Evolutionary conservation across 2,329 filamentous ascomycete species (phyloP).

Genomic region (Westerdykella ornata): DNA sequence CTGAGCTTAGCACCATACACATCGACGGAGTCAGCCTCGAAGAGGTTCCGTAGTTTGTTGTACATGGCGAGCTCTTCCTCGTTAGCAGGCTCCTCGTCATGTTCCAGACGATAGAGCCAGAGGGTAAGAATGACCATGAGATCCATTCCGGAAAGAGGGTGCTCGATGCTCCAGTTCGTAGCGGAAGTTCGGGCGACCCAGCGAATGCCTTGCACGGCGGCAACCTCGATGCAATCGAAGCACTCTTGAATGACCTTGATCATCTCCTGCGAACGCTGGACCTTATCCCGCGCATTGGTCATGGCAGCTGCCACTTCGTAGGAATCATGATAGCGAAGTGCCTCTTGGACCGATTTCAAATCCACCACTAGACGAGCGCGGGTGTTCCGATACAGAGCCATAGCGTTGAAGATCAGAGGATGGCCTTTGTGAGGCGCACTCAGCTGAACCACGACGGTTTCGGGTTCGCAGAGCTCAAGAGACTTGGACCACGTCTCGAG

Average conservation of each 20-base stretch:
- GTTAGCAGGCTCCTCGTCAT: slow-evolving; percentile 86
- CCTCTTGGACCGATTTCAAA: slow-evolving; percentile 91
- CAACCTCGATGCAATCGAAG: slow-evolving; percentile 95
- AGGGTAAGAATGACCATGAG: slow-evolving; percentile 95
- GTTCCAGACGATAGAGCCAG: slow-evolving; percentile 98
- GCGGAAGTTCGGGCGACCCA: slow-evolving; percentile 98
- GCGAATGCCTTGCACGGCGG: slow-evolving; percentile 85
- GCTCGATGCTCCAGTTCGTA: slow-evolving; percentile 98
- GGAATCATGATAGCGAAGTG: slow-evolving; percentile 90
- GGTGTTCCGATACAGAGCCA: slow-evolving; percentile 93
- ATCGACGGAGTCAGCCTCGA: slow-evolving; percentile 84
- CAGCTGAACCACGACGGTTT: slow-evolving; percentile 78
- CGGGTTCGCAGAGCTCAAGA: slow-evolving; percentile 84
- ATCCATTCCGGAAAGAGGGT: slow-evolving; percentile 92
- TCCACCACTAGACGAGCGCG: slow-evolving; percentile 89
- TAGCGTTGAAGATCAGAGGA: slow-evolving; percentile 94
- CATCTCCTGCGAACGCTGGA: slow-evolving; percentile 94
- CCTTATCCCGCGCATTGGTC: slow-evolving; percentile 87
- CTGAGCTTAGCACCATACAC: slow-evolving; percentile 77
- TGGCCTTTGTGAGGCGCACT: slow-evolving; percentile 94
- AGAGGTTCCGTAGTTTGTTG: slow-evolving; percentile 82
- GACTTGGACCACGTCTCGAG: slow-evolving; percentile 99
- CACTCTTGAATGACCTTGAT: slow-evolving; percentile 97
- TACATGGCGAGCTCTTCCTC: slow-evolving; percentile 85
- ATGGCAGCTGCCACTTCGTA: slow-evolving; percentile 96